phyloP scores from a whole-genome alignment of 2,329 filamentous ascomycete genomes.

The Beauveria asiatica region DNA sequence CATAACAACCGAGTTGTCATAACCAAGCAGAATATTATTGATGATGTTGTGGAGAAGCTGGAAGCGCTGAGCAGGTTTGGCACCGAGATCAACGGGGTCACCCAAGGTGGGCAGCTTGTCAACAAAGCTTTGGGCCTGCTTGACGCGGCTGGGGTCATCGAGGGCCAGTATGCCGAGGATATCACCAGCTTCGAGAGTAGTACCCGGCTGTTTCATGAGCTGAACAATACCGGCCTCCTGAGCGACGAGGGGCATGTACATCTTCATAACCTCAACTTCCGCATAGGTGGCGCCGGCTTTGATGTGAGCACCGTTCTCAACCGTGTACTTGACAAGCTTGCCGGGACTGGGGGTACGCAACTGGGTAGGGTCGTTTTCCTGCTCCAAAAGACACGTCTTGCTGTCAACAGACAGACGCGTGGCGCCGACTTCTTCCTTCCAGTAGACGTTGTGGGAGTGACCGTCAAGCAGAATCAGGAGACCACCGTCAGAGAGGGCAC shows the following conservation, averaged over 20 bases:
- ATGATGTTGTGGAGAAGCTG: conserved; percentile 68
- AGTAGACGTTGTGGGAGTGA: conserved; percentile 96
- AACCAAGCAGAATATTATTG: conserved; percentile 81
- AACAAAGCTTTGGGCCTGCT: conserved; percentile 90
- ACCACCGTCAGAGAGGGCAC: conserved; percentile 87
- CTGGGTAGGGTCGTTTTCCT: conserved; percentile 98
- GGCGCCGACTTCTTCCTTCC: conserved; percentile 97
- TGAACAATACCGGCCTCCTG: conserved; percentile 95
- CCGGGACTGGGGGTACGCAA: conserved; percentile 89
- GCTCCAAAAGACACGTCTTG: conserved; percentile 96
- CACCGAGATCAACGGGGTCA: conserved; percentile 76
- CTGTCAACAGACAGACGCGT: conserved; percentile 93
- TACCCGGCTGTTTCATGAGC: conserved; percentile 97
- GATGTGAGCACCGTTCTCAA: conserved; percentile 92
- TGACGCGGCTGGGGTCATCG: conserved; percentile 91
- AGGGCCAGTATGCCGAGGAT: conserved; percentile 95
- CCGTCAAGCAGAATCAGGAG: conserved; percentile 84
- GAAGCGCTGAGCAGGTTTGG: conserved; percentile 86
- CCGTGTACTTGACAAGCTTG: conserved; percentile 95
- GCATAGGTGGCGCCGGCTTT: conserved; percentile 87
- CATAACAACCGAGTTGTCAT: conserved; percentile 98
- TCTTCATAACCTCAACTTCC: conserved; percentile 99
- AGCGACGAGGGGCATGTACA: conserved; percentile 98
- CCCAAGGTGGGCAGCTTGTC: conserved; percentile 84
- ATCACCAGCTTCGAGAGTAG: conserved; percentile 94